Conservation (phyloP, 306 rosid genomes). For the Pyrus pyrifolia region DNA sequence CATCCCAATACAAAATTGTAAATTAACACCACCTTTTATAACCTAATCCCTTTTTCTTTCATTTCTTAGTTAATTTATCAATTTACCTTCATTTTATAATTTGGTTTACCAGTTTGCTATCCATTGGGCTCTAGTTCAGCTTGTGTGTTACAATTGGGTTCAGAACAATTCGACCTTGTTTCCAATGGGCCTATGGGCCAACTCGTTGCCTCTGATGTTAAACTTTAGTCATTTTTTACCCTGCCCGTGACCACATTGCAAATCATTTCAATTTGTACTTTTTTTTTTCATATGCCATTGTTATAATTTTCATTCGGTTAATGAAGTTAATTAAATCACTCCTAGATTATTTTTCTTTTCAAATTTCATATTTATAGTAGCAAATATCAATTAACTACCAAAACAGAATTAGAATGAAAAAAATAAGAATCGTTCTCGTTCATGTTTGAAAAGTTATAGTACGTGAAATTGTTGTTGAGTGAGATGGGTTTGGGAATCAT, state of each 20-base stretch:
- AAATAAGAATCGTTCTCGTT: neutral
- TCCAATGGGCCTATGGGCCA: no score
- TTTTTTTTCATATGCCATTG: neutral
- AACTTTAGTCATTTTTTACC: no score
- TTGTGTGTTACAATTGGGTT: neutral
- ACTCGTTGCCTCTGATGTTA: neutral
- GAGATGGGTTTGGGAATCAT: neutral
- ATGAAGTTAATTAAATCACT: neutral
- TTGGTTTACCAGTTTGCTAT: neutral
- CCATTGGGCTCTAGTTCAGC: neutral
- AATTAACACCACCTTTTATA: neutral
- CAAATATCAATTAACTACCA: neutral
- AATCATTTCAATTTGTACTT: neutral
- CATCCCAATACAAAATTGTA: neutral
- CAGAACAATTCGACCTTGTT: no score
- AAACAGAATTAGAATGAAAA: no score
- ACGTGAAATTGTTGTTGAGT: neutral
- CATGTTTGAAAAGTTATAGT: neutral
- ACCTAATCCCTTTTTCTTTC: neutral
- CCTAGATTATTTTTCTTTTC: neutral
- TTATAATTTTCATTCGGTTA: neutral
- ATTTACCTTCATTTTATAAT: neutral
- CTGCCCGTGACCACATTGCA: no score
- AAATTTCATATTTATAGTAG: no score
- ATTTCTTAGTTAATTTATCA: neutral